Percentiles rank a stretch among this genome's conserved stretches.
Evolutionary conservation across 805 yeast genomes (phyloP).

Genomic region (Candida maris): DNA sequence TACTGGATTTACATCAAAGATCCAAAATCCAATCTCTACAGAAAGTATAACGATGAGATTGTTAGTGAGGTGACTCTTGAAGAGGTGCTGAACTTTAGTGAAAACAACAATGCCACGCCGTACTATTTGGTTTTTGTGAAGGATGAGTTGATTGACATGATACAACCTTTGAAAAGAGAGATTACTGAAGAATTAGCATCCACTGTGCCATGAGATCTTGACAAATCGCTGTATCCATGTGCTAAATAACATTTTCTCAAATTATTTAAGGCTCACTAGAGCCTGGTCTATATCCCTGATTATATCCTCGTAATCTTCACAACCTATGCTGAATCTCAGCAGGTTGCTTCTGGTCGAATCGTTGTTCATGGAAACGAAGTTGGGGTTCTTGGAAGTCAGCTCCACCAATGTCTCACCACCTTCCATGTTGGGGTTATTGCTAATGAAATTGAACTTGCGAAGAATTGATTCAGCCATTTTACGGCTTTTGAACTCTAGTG

Average conservation of each 20-base stretch:
- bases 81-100: slow-evolving; percentile 64
- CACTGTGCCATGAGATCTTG: background rate
- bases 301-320: slow-evolving; percentile 50
- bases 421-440: slow-evolving; percentile 45
- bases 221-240: background rate
- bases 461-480: slow-evolving; percentile 39
- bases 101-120: slow-evolving; percentile 86
- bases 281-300: slow-evolving; percentile 45
- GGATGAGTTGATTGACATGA: slow-evolving; percentile 51
- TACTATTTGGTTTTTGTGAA: slow-evolving; percentile 83
- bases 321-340: slow-evolving; percentile 50
- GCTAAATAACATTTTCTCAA: background rate
- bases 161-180: slow-evolving; percentile 64
- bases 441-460: slow-evolving; percentile 43
- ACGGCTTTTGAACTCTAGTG: slow-evolving; percentile 36
- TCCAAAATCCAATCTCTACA: slow-evolving; percentile 58
- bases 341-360: slow-evolving; percentile 25
- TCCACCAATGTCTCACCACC: slow-evolving; percentile 55
- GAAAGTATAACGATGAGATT: slow-evolving; percentile 93
- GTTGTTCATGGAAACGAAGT: slow-evolving; percentile 20
- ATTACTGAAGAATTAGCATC: slow-evolving; percentile 10
- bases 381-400: slow-evolving; percentile 34
- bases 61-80: slow-evolving; percentile 73
- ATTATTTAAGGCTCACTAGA: slow-evolving; percentile 20
- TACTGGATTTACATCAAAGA: slow-evolving; percentile 95